Conservation (phyloP, 73 alveolate species). For the Paraurostyla sp. region DNA sequence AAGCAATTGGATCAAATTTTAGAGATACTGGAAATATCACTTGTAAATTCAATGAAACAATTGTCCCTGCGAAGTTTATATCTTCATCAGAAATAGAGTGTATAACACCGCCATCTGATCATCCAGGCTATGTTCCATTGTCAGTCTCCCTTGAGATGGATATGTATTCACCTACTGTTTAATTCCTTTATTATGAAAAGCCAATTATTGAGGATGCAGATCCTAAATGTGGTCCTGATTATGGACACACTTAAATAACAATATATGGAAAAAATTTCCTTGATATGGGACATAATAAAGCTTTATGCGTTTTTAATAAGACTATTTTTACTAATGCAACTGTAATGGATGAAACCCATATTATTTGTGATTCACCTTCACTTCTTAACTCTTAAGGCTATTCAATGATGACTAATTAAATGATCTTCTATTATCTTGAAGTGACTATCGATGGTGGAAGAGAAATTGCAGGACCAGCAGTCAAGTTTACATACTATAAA, state of each 20-base stretch:
- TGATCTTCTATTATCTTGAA: constrained; percentile 72
- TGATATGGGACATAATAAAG: constrained; percentile 82
- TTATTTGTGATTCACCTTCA: constrained; percentile 95
- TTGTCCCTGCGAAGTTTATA: constrained; percentile 83
- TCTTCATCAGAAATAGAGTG: constrained; percentile 85
- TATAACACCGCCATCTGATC: constrained; percentile 84
- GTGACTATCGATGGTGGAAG: constrained; percentile 80
- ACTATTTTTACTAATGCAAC: constrained; percentile 88
- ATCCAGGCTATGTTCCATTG: constrained; percentile 88
- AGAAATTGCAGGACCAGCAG: constrained; percentile 85
- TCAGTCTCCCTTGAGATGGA: constrained; percentile 89
- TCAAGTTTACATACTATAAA: constrained; percentile 80
- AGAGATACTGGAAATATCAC: constrained; percentile 85
- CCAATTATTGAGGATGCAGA: constrained; percentile 81
- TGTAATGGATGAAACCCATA: constrained; percentile 82
- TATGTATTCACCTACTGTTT: constrained; percentile 82
- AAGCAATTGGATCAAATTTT: constrained; percentile 89
- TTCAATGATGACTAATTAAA: constrained; percentile 56
- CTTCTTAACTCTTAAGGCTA: constrained; percentile 68
- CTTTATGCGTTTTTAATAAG: constrained; percentile 85
- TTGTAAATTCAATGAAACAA: constrained; percentile 90
- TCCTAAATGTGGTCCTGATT: constrained; percentile 94
- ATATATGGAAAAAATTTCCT: constrained; percentile 91
- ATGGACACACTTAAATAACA: constrained; percentile 92
- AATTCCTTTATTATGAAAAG: constrained; percentile 87